Percentiles rank a stretch among this genome's conserved stretches.
phyloP scores from a whole-genome alignment of 1,139 yeast species.

The Williopsis jadinii region DNA sequence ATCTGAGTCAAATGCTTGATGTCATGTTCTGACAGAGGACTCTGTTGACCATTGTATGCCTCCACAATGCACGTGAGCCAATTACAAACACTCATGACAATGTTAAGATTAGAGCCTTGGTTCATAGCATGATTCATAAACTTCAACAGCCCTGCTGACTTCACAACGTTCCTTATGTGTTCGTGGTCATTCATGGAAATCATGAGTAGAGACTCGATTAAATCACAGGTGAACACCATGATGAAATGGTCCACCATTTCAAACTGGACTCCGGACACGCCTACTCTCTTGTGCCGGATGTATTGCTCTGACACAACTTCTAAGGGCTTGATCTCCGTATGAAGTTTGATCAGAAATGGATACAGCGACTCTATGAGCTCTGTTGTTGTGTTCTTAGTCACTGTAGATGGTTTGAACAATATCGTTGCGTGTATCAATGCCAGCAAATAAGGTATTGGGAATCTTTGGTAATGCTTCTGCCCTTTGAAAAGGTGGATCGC shows the following conservation, averaged over 20 bases:
- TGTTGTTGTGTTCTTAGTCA: conserved; percentile 5
- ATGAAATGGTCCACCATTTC: conserved; percentile 13
- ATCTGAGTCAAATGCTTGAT: conserved; percentile 1
- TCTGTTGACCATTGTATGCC: conserved; percentile 9
- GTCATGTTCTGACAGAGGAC: neutral
- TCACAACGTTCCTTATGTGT: conserved; percentile 2
- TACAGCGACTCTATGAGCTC: conserved; percentile 1
- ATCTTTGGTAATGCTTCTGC: conserved; percentile 2
- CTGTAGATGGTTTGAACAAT: conserved; percentile 18
- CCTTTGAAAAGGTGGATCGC: conserved; percentile 2
- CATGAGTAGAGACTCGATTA: conserved; percentile 9
- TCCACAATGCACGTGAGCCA: conserved; percentile 29
- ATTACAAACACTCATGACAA: conserved; percentile 28
- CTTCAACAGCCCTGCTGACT: conserved; percentile 1
- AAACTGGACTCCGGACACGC: conserved; percentile 15
- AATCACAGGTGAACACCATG: conserved; percentile 13
- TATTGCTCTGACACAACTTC: conserved; percentile 12
- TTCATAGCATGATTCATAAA: conserved; percentile 9
- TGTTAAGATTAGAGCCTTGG: conserved; percentile 14
- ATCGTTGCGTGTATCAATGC: conserved; percentile 15
- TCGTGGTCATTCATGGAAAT: conserved; percentile 7
- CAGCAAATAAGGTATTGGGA: conserved; percentile 19
- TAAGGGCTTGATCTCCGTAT: conserved; percentile 9
- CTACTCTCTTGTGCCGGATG: conserved; percentile 14
- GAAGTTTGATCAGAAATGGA: conserved; percentile 1